Evolutionary conservation across 1,284 basidiomycete species (phyloP).

Genomic region (Wolfiporia cocos): DNA sequence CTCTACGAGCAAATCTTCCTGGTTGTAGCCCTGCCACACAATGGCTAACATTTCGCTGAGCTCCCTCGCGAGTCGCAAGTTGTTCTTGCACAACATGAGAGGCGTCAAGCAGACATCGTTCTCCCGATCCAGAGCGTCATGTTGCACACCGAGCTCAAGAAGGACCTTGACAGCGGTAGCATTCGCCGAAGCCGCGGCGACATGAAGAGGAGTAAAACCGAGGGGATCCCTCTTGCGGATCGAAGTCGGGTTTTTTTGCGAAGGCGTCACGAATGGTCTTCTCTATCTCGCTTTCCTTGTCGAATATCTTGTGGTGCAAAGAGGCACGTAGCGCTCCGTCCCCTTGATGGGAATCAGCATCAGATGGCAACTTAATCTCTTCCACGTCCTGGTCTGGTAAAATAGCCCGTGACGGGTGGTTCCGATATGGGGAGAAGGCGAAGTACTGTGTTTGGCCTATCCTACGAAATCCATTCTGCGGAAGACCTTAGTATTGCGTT

Average conservation of each 20-base stretch:
- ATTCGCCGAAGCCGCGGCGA: neutral
- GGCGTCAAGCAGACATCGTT: neutral
- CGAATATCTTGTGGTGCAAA: constrained; percentile 8
- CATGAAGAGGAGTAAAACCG: neutral
- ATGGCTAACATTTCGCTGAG: neutral
- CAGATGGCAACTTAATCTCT: neutral
- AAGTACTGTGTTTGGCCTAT: neutral
- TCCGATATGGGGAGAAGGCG: neutral
- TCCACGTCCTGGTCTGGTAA: neutral
- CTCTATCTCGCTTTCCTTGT: neutral
- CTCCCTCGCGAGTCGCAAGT: neutral
- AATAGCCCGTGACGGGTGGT: neutral
- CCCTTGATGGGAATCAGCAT: neutral
- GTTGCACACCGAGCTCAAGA: neutral
- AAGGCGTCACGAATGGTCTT: neutral
- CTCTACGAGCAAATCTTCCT: too few species aligned
- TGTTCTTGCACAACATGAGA: neutral
- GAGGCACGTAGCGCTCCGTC: too few species aligned
- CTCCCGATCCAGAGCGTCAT: neutral
- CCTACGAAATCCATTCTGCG: neutral
- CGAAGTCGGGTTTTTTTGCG: neutral
- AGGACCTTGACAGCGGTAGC: neutral
- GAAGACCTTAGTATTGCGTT: too few species aligned
- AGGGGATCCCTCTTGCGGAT: neutral
- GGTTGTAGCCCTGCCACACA: neutral